phyloP scores from a whole-genome alignment of 306 rosid species.

The Inga laurina region DNA sequence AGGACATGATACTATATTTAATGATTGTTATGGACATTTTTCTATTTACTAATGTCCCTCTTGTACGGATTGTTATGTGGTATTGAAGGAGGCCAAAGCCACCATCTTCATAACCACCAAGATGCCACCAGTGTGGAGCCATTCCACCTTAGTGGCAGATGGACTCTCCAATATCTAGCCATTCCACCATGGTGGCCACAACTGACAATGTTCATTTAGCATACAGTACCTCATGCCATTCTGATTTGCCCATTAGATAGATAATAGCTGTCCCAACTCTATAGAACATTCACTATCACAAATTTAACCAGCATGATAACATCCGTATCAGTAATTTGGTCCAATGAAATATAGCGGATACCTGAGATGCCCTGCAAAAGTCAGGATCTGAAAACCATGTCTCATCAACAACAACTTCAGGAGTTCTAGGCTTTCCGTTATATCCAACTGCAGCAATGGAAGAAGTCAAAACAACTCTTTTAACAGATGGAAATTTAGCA shows the following conservation, averaged over 20 bases:
- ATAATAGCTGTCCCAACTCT: background rate
- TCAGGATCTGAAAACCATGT: constrained; percentile 40
- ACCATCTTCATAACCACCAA: background rate
- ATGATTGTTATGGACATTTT: background rate
- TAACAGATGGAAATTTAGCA: constrained; percentile 40
- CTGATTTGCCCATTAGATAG: background rate
- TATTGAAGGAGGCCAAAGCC: background rate
- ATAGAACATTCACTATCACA: background rate
- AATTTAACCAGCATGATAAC: background rate
- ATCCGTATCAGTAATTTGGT: background rate
- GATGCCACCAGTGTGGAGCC: background rate
- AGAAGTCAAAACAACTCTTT: constrained; percentile 44
- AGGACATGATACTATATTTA: background rate
- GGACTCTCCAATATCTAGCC: background rate
- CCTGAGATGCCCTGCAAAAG: constrained; percentile 34
- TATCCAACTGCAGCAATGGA: constrained; percentile 6
- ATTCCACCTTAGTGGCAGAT: background rate
- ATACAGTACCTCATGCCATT: background rate
- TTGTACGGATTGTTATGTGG: background rate
- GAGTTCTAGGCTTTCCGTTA: constrained; percentile 4
- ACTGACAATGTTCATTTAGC: background rate
- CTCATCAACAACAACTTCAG: constrained; percentile 16
- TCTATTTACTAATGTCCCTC: background rate
- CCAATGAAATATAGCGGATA: constrained; percentile 13
- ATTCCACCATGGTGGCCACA: background rate